Evolutionary conservation across 768 basidiomycete species (phyloP).

Genomic region (Tephrocybe sp.): DNA sequence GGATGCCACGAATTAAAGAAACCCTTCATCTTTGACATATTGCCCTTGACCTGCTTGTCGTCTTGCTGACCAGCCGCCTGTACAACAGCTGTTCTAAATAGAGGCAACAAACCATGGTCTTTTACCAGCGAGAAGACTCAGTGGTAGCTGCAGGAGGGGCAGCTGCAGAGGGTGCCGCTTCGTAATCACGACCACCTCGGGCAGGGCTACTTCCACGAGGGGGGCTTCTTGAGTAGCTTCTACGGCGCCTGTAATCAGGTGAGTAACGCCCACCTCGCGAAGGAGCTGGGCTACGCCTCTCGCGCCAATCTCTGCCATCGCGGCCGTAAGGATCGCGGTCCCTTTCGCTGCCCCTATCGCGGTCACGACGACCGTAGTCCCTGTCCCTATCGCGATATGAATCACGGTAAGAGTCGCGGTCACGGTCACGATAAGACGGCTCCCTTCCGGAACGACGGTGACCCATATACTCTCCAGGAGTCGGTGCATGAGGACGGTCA

Average conservation of each 20-base stretch:
- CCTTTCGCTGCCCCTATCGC: conserved; percentile 55
- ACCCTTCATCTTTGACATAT: conserved; percentile 42
- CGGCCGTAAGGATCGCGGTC: conserved; percentile 69
- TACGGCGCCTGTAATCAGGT: conserved; percentile 73
- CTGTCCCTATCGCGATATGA: conserved; percentile 57
- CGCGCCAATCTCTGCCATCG: conserved; percentile 75
- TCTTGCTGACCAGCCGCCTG: conserved; percentile 26
- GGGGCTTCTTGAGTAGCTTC: conserved; percentile 80
- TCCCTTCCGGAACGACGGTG: conserved; percentile 62
- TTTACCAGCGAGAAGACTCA: conserved; percentile 59
- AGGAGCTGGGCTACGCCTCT: conserved; percentile 75
- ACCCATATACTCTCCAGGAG: conserved; percentile 98
- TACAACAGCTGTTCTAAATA: conserved; percentile 12
- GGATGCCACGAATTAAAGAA: conserved; percentile 40
- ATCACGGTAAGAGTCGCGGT: conserved; percentile 37
- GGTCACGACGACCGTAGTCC: conserved; percentile 49
- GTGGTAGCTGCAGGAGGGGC: conserved; percentile 38
- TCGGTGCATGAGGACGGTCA: conserved; percentile 90
- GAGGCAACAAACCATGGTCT: conserved; percentile 16
- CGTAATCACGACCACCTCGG: conserved; percentile 34
- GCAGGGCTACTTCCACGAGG: conserved; percentile 67
- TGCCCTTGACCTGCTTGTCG: conserved; percentile 39
- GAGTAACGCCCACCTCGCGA: conserved; percentile 67
- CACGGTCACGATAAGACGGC: conserved; percentile 33
- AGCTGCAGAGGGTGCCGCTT: conserved; percentile 31